These are phyloP conservation scores for Vanderwaltozyma tropicalis DNA, from an alignment of 805 yeast species.

Conservation along the genomic window DNA sequence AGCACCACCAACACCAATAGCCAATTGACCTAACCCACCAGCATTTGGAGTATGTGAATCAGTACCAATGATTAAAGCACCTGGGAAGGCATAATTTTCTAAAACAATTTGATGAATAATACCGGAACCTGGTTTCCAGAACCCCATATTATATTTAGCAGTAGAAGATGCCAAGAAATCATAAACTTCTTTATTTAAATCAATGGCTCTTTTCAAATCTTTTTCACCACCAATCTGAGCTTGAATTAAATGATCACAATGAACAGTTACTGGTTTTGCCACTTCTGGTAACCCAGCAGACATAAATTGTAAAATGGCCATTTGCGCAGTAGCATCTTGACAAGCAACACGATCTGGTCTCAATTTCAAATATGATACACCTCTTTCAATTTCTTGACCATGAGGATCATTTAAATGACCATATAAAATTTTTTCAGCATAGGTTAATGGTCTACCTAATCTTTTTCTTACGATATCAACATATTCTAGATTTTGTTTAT, in stretches of 20 bases:
- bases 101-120: constrained; percentile 95
- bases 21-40: constrained; percentile 96
- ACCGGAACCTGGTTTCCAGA: constrained; percentile 99
- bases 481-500: constrained; percentile 83
- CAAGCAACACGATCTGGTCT: constrained; percentile 97
- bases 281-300: constrained; percentile 86
- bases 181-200: constrained; percentile 87
- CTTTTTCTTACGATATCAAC: constrained; percentile 75
- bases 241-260: constrained; percentile 95
- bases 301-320: constrained; percentile 95
- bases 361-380: constrained; percentile 82
- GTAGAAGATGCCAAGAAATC: constrained; percentile 90
- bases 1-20: constrained; percentile 99
- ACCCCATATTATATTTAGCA: constrained; percentile 89
- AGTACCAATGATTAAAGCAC: constrained; percentile 93
- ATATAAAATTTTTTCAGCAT: constrained; percentile 90
- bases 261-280: constrained; percentile 92
- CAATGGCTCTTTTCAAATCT: constrained; percentile 73
- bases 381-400: constrained; percentile 75
- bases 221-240: constrained; percentile 85
- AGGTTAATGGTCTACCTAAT: constrained; percentile 79
- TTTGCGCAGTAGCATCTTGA: constrained; percentile 98
- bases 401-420: constrained; percentile 93
- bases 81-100: constrained; percentile 95
- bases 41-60: constrained; percentile 99